Percentiles rank a stretch among this genome's conserved stretches.
phyloP scores from a whole-genome alignment of 1,284 basidiomycete genomes.

The Cystobasidium slooffiae region DNA sequence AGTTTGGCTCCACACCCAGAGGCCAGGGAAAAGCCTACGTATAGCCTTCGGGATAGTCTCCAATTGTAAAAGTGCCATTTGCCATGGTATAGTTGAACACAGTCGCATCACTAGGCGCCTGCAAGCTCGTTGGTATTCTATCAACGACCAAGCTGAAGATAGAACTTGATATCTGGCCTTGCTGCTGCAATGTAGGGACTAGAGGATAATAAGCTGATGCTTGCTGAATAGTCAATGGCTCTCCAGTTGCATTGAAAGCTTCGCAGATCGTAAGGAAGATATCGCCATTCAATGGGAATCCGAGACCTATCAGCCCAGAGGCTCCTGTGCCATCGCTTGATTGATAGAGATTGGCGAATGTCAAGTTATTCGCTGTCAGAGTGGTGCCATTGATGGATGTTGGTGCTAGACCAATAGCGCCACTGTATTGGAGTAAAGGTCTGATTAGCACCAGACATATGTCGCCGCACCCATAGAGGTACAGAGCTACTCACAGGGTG shows the following conservation, averaged over 20 bases:
- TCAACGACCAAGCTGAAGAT: slow-evolving; percentile 33
- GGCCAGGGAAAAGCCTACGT: neutral
- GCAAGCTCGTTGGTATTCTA: slow-evolving; percentile 1
- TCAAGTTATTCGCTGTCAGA: slow-evolving; percentile 29
- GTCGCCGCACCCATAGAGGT: neutral
- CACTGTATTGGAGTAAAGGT: neutral
- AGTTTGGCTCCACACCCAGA: neutral
- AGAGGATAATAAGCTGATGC: slow-evolving; percentile 17
- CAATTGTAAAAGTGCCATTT: slow-evolving; percentile 33
- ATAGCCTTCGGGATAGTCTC: slow-evolving; percentile 37
- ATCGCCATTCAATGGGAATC: slow-evolving; percentile 27
- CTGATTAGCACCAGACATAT: neutral
- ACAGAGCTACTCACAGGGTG: slow-evolving; percentile 9
- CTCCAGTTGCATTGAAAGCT: slow-evolving; percentile 14
- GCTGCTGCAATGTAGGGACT: slow-evolving; percentile 20
- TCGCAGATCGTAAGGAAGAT: slow-evolving; percentile 16
- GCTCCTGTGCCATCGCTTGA: slow-evolving; percentile 25
- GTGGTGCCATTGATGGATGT: slow-evolving; percentile 22
- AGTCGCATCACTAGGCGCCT: neutral
- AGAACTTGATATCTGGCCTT: slow-evolving; percentile 8
- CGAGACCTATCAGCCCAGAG: slow-evolving; percentile 28
- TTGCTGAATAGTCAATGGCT: slow-evolving; percentile 22
- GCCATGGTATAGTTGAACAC: slow-evolving; percentile 24
- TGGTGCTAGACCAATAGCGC: slow-evolving; percentile 21
- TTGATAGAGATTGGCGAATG: slow-evolving; percentile 34